Evolutionary conservation across 2,329 filamentous ascomycete species (phyloP).

Genomic region (Chaetoscypha palmicola): DNA sequence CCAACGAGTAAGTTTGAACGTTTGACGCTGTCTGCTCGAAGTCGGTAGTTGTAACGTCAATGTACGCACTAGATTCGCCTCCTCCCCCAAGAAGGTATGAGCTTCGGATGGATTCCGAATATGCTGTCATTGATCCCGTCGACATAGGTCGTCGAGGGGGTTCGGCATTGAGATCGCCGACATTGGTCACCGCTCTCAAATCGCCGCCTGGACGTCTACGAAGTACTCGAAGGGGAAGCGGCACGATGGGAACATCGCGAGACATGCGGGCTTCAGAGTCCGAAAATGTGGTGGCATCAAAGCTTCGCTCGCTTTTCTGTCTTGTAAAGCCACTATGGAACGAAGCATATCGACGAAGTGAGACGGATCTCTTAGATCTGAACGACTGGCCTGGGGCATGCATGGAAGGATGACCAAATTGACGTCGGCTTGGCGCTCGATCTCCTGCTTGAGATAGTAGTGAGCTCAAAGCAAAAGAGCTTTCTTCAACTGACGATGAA

Average conservation of each 20-base stretch:
- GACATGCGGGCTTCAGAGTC: conserved; percentile 46
- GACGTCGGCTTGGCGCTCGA: conserved; percentile 20
- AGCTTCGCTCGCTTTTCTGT: conserved; percentile 48
- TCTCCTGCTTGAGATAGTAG: conserved; percentile 22
- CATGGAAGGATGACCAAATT: conserved; percentile 17
- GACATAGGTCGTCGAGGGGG: conserved; percentile 48
- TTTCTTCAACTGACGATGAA: conserved; percentile 31
- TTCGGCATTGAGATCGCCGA: conserved; percentile 50
- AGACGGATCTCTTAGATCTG: conserved; percentile 43
- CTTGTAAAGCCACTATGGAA: conserved; percentile 49
- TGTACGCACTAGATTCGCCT: conserved; percentile 36
- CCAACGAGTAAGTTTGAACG: conserved; percentile 48
- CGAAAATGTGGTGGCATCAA: conserved; percentile 53
- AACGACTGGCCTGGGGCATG: conserved; percentile 28
- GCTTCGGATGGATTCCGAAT: conserved; percentile 53
- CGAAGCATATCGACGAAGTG: conserved; percentile 51
- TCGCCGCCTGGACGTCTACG: conserved; percentile 70
- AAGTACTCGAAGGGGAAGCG: conserved; percentile 54
- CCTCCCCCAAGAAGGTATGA: conserved; percentile 39
- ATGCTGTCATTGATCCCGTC: conserved; percentile 52
- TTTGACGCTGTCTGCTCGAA: conserved; percentile 35
- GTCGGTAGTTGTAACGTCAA: conserved; percentile 38
- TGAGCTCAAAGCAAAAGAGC: conserved; percentile 25
- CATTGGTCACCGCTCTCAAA: conserved; percentile 59
- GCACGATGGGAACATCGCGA: conserved; percentile 36